Evolutionary conservation across 2,329 filamentous ascomycete genomes (phyloP).

Genomic region (Epichloe hybrida): DNA sequence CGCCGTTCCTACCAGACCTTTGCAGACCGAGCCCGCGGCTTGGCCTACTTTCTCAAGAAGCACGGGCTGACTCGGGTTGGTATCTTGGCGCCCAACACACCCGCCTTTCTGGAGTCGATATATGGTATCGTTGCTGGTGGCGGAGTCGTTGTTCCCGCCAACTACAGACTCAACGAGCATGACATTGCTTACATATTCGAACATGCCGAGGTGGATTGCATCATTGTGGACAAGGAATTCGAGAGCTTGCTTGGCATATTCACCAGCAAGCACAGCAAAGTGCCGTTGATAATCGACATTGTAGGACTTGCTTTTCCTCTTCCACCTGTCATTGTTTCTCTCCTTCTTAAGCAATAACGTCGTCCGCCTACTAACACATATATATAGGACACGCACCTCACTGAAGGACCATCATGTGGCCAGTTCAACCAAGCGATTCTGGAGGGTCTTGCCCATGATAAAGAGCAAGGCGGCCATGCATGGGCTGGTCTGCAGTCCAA

Average conservation of each 20-base stretch:
- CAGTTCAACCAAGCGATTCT: slow-evolving; percentile 73
- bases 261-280: slow-evolving; percentile 41
- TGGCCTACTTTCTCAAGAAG: slow-evolving; percentile 77
- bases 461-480: slow-evolving; percentile 47
- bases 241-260: slow-evolving; percentile 55
- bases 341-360: too few species aligned
- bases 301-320: slow-evolving; percentile 18
- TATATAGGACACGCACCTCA: slow-evolving; percentile 60
- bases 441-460: slow-evolving; percentile 65
- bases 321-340: too few species aligned
- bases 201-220: slow-evolving; percentile 72
- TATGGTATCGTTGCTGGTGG: slow-evolving; percentile 78
- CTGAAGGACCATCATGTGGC: slow-evolving; percentile 58
- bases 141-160: slow-evolving; percentile 56
- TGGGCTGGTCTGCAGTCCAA: slow-evolving; percentile 68
- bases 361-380: not conserved
- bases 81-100: slow-evolving; percentile 82
- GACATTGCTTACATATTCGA: slow-evolving; percentile 87
- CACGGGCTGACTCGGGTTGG: slow-evolving; percentile 65
- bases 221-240: slow-evolving; percentile 80
- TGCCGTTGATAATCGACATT: slow-evolving; percentile 63
- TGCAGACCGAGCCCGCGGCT: slow-evolving; percentile 71
- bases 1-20: slow-evolving; percentile 68
- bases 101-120: slow-evolving; percentile 81
- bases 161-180: slow-evolving; percentile 57